Evolutionary conservation across 2,329 filamentous ascomycete species (phyloP), one percentile per base, ranked within the genome.

Genomic region (Calonectria naviculata): DNA sequence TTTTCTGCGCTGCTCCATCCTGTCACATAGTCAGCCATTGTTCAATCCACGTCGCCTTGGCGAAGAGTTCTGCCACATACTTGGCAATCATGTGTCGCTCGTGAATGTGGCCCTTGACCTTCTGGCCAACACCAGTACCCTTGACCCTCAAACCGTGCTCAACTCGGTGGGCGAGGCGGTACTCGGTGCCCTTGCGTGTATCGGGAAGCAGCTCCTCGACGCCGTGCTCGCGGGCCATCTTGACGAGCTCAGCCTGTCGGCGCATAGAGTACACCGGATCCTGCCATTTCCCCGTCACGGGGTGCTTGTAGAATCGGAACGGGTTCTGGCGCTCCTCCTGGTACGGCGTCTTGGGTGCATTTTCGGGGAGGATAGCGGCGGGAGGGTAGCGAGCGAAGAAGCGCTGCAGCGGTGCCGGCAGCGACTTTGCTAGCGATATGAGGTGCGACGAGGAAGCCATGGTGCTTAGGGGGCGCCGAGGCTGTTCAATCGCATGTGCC

Each of bases 341-440:
- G 85, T 86, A 92, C 68, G 83, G 84, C 73, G 85, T 88, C 84
- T 74, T 85, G 77, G 75, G 79, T 61, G 84, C 81, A 69, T 83
- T 83, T 61, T 82, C 80, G 70, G 88, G 83, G 71, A 90, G 85
- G 80, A 92, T 88, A 76, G 89, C 83, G 64, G 86, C 89, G 58
- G 96, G 95, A 47, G 97, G 97, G 83, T 96, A 98, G 75, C 94
- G 93, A 68, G 93, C 93, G 84, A 99, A 93, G 89, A 99, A 98
- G 79, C 92, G 91, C 80, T 93, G 90, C 54, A 99, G 90, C 46
- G 93, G 93, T 65, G 90, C 87, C 10, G 95, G 97, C 46, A 98
- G 91, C 75, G 89, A 87, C 84, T 92, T 90, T 71, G 93, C 93
- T 70, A 95, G 87, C 78, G 87, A 85, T 74, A 91, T 82, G 75